phyloP scores from a whole-genome alignment of 2,329 filamentous ascomycete genomes.

The Claviceps monticola region DNA sequence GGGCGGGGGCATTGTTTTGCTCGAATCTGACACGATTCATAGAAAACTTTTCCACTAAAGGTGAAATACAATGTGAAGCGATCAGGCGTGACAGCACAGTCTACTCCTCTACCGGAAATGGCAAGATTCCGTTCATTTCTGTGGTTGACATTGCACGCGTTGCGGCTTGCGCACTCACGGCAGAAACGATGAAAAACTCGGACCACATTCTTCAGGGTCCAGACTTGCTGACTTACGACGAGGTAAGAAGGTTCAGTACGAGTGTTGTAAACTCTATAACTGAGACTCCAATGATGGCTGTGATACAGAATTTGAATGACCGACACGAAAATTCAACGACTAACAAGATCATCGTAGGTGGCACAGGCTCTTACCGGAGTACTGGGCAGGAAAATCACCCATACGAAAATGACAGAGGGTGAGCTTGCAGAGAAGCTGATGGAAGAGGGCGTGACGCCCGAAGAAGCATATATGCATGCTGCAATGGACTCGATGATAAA shows the following conservation, averaged over 20 bases:
- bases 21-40: not conserved
- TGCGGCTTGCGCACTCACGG: not conserved
- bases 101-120: not conserved
- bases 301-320: too few species aligned
- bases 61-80: not conserved
- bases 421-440: not conserved
- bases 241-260: not conserved
- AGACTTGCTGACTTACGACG: not conserved
- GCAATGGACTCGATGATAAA: not conserved
- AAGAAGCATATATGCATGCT: not conserved
- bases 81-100: not conserved
- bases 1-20: not conserved
- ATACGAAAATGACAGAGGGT: not conserved
- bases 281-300: too few species aligned
- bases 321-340: not conserved
- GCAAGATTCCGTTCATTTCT: constrained; percentile 1
- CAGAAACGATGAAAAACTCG: not conserved
- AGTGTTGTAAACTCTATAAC: too few species aligned
- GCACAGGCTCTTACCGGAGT: not conserved
- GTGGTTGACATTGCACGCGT: not conserved
- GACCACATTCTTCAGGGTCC: not conserved
- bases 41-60: not conserved
- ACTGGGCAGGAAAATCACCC: not conserved
- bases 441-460: not conserved
- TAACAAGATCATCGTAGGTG: not conserved